phyloP scores from a whole-genome alignment of 1,284 basidiomycete species.

The Sparassis latifolia region DNA sequence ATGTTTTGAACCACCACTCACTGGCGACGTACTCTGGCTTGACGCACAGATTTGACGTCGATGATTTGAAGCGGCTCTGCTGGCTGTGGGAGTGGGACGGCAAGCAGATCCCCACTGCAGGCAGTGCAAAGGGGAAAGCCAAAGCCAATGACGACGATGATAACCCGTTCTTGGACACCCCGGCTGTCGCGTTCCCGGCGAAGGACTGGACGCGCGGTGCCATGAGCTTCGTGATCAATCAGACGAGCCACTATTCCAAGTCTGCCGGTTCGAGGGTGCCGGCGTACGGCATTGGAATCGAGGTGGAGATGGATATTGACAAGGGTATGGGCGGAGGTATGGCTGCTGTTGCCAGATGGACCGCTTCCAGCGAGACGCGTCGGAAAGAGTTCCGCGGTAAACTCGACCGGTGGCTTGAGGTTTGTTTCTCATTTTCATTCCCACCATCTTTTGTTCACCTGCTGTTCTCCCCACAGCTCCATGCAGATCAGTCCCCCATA shows the following conservation, averaged over 20 bases:
- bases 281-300: slow-evolving; percentile 77
- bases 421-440: slow-evolving; percentile 21
- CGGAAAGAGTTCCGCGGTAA: slow-evolving; percentile 52
- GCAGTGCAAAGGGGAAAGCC: background rate
- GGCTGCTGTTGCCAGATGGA: slow-evolving; percentile 82
- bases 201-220: slow-evolving; percentile 68
- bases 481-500: slow-evolving; percentile 34
- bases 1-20: slow-evolving; percentile 72
- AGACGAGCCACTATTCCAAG: slow-evolving; percentile 65
- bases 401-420: slow-evolving; percentile 58
- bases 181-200: slow-evolving; percentile 20
- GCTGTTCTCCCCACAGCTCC: slow-evolving; percentile 35
- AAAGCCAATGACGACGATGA: slow-evolving; percentile 41
- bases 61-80: slow-evolving; percentile 67
- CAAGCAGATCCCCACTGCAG: slow-evolving; percentile 17
- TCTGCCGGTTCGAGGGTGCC: slow-evolving; percentile 58
- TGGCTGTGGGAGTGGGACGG: slow-evolving; percentile 88
- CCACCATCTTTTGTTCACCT: background rate
- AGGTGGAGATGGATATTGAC: slow-evolving; percentile 78
- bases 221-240: slow-evolving; percentile 69
- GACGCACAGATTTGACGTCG: slow-evolving; percentile 51
- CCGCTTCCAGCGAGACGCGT: slow-evolving; percentile 56
- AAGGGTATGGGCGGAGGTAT: slow-evolving; percentile 72
- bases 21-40: slow-evolving; percentile 64
- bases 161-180: slow-evolving; percentile 59